These are phyloP conservation scores for Periconia sp. DNA, from an alignment of 2,329 filamentous ascomycete genomes.

Conservation along the genomic window DNA sequence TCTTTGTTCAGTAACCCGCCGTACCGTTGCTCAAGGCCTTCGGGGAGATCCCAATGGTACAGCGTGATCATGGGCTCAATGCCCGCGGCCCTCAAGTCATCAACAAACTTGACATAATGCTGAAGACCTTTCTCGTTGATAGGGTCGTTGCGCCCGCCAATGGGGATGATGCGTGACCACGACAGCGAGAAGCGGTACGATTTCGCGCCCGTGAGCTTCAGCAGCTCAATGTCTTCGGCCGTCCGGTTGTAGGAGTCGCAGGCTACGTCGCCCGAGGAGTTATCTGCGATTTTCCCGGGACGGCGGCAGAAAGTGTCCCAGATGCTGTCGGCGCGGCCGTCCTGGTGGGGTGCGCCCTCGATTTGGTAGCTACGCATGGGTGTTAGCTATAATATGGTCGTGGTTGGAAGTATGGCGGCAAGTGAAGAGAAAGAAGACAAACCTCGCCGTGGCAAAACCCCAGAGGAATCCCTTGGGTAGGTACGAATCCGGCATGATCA, in stretches of 20 bases:
- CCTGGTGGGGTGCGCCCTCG: constrained; percentile 72
- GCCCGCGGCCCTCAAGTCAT: constrained; percentile 73
- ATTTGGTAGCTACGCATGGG: constrained; percentile 73
- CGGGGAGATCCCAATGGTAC: constrained; percentile 86
- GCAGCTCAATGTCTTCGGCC: constrained; percentile 72
- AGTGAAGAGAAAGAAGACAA: constrained; percentile 24
- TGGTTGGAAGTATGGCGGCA: constrained; percentile 22
- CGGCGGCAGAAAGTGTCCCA: constrained; percentile 88
- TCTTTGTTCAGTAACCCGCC: constrained; percentile 77
- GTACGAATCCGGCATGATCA: constrained; percentile 37
- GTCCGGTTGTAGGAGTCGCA: constrained; percentile 87
- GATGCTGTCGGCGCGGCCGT: constrained; percentile 79
- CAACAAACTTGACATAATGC: constrained; percentile 77
- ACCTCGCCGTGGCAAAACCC: constrained; percentile 48
- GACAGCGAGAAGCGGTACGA: constrained; percentile 84
- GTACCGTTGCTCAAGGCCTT: constrained; percentile 77
- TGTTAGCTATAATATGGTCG: constrained; percentile 27
- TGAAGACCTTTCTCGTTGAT: constrained; percentile 76
- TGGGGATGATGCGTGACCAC: constrained; percentile 80
- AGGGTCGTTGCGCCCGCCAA: constrained; percentile 81
- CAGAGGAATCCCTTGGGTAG: constrained; percentile 45
- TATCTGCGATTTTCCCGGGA: constrained; percentile 80
- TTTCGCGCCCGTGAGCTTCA: constrained; percentile 72
- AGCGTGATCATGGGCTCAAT: constrained; percentile 82
- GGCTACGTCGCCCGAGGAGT: constrained; percentile 71